Base-by-base conservation (phyloP, 331 rosid genomes). In the Quercus tomentella region DNA sequence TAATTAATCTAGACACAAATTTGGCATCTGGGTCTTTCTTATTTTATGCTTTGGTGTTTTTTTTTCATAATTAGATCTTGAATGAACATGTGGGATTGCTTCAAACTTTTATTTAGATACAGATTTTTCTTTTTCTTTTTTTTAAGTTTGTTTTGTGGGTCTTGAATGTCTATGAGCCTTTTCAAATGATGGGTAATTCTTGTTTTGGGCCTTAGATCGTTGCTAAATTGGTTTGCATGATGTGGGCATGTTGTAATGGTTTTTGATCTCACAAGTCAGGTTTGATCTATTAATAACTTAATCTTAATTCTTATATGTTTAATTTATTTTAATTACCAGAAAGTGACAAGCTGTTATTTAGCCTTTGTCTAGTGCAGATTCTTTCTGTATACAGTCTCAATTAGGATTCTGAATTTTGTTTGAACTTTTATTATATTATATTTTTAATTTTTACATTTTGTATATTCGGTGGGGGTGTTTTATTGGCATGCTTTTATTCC, bases 21-120 rank as follows among this genome's bases (percentile, higher is more conserved):
- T 68, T 52, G 51, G 86, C 75, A 35, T 74, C 76, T n/a, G 63
- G 70, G 79, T 35, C 65, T 76, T 67, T 56, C 43, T 18, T 77
- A 30, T 57, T 31, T 78, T 66, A 2, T 56, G 21, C 51, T 9
- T 33, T 17, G 16, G 55, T 41, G 55, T 14, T 49, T 2, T 14
- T 49, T 49, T 49, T 49, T 49, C 5, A 65, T 35, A 18, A 5
- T 67, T 35, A 22, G 43, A 49, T 28, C 25, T 49, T 21, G 75
- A 15, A 61, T 37, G 43, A 8, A 56, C 62, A 17, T 30, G 9
- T 75, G 67, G 28, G 73, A 35, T 25, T 71, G 15, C 20, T 10
- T 31, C 10, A 7, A 63, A 7, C 43, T 65, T 20, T 65, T 15
- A 12, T 49, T 49, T 49, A 3, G 45, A 16, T 31, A 4, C 51